Conservation (phyloP, 495 filamentous ascomycete species). For the Clavariopsis aquatica region DNA sequence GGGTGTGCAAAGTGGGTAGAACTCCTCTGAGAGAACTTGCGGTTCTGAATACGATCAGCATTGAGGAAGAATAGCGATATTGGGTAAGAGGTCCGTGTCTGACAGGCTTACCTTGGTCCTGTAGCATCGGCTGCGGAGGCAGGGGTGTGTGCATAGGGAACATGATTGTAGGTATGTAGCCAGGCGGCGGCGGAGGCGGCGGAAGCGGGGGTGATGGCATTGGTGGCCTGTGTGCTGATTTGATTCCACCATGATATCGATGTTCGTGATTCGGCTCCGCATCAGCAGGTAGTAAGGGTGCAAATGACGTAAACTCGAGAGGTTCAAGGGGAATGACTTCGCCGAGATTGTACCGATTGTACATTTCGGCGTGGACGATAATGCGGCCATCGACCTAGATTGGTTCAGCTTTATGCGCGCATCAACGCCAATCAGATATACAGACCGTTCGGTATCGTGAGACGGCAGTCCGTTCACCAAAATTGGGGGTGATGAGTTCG, state of each 20-base stretch:
- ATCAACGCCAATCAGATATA: neutral
- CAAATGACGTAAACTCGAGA: slow-evolving; percentile 26
- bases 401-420: neutral
- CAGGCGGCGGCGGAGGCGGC: neutral
- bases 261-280: neutral
- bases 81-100: neutral
- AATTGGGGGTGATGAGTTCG: slow-evolving; percentile 5
- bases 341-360: slow-evolving; percentile 21
- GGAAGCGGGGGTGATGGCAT: slow-evolving; percentile 8
- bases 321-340: slow-evolving; percentile 9
- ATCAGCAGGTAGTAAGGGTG: slow-evolving; percentile 9
- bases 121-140: neutral
- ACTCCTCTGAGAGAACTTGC: slow-evolving; percentile 32
- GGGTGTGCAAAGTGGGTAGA: slow-evolving; percentile 40
- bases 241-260: neutral
- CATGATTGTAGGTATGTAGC: neutral
- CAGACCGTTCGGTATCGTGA: neutral
- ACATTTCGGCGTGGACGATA: slow-evolving; percentile 35
- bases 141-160: neutral
- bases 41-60: slow-evolving; percentile 10
- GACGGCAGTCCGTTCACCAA: slow-evolving; percentile 1
- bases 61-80: neutral
- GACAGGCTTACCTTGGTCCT: slow-evolving; percentile 5
- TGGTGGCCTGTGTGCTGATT: no score
- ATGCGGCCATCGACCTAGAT: slow-evolving; percentile 30